A percentile compares a stretch with the other conserved stretches of the same genome.
Conservation (phyloP, 148 eudicot genomes). For the Dysphania ambrosioides region DNA sequence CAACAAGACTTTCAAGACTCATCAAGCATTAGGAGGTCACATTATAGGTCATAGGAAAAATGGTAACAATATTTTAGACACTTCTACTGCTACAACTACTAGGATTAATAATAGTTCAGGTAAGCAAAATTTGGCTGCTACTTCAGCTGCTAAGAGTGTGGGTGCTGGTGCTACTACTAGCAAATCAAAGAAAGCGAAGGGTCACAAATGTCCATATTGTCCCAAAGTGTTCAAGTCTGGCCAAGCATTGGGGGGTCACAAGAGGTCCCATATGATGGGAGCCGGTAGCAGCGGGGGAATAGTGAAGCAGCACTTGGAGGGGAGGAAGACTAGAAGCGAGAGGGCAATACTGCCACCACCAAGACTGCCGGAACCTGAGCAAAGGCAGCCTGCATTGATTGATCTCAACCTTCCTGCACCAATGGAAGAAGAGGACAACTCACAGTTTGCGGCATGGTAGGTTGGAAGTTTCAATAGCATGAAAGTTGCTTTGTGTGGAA, state of each 20-base stretch:
- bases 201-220: constrained; percentile 81
- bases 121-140: neutral
- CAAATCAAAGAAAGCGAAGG: constrained; percentile 50
- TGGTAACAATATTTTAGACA: constrained; percentile 33
- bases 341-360: neutral
- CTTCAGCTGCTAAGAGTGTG: constrained; percentile 8
- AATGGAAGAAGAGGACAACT: constrained; percentile 46
- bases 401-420: constrained; percentile 90
- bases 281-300: constrained; percentile 27
- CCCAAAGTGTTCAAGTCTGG: constrained; percentile 72
- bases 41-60: constrained; percentile 52
- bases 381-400: constrained; percentile 26
- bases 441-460: constrained; percentile 40
- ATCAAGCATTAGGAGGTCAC: constrained; percentile 70
- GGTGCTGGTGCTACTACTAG: constrained; percentile 15
- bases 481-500: constrained; percentile 20
- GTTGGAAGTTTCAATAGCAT: constrained; percentile 25
- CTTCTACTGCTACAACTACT: neutral
- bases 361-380: constrained; percentile 15
- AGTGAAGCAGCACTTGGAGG: neutral
- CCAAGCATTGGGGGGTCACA: constrained; percentile 97
- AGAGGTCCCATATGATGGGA: constrained; percentile 77
- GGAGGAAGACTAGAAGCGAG: neutral
- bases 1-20: constrained; percentile 45
- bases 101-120: neutral